These are phyloP conservation scores for Naganishia albida DNA, from an alignment of 1,284 basidiomycete genomes.

Conservation along the genomic window DNA sequence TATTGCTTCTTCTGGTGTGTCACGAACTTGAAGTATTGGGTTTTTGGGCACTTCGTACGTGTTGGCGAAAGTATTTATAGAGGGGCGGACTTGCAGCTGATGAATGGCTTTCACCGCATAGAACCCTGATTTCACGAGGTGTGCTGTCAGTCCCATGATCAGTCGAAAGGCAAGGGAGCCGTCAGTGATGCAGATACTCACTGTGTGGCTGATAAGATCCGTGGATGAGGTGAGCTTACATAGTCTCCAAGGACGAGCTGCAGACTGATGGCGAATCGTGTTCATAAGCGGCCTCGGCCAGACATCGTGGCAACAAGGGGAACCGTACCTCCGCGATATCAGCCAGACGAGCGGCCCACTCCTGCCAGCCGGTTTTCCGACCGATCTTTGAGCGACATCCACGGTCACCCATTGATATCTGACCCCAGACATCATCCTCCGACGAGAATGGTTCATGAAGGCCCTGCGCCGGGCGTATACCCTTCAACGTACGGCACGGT, in stretches of 20 bases:
- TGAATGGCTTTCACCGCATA: slow-evolving; percentile 18
- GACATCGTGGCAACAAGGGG: not conserved
- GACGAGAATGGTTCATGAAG: no score
- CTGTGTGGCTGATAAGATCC: slow-evolving; percentile 46
- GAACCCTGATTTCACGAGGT: slow-evolving; percentile 43
- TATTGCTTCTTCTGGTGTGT: slow-evolving; percentile 48
- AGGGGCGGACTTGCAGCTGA: not conserved
- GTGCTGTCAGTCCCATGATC: slow-evolving; percentile 42
- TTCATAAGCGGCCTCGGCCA: slow-evolving; percentile 2
- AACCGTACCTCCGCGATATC: not conserved
- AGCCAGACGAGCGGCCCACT: not conserved
- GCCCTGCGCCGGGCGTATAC: no score
- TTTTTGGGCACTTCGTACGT: slow-evolving; percentile 52
- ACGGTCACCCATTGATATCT: not conserved
- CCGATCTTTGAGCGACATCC: no score
- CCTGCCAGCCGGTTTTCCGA: not conserved
- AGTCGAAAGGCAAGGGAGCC: slow-evolving; percentile 41
- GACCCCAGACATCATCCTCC: not conserved
- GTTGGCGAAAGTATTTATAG: not conserved
- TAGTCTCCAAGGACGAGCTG: not conserved
- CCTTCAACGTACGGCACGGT: not conserved
- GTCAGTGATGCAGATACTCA: slow-evolving; percentile 48
- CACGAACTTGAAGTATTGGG: slow-evolving; percentile 50
- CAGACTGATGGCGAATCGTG: not conserved
- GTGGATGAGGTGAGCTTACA: slow-evolving; percentile 43